phyloP scores from a whole-genome alignment of 2,329 filamentous ascomycete genomes.

The Aureobasidium sp. region DNA sequence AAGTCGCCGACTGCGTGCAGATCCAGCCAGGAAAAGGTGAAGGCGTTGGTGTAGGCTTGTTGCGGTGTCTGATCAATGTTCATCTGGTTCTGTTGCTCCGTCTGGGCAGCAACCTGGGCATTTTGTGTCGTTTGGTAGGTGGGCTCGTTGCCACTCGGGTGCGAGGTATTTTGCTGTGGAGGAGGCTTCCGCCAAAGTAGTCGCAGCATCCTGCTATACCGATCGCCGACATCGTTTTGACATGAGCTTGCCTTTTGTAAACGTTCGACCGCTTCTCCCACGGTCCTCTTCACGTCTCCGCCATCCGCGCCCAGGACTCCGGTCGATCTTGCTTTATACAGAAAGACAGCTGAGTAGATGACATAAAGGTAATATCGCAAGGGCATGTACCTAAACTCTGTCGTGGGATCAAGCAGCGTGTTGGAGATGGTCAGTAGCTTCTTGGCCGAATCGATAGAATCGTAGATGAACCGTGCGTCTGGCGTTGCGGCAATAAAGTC shows the following conservation, averaged over 20 bases:
- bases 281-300: constrained; percentile 50
- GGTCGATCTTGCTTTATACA: constrained; percentile 58
- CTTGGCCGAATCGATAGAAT: constrained; percentile 58
- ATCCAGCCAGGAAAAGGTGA: constrained; percentile 56
- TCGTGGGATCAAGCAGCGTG: constrained; percentile 52
- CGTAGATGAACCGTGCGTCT: constrained; percentile 60
- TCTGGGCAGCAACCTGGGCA: constrained; percentile 18
- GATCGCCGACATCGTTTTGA: constrained; percentile 52
- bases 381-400: constrained; percentile 57
- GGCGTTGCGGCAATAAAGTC: constrained; percentile 51
- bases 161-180: constrained; percentile 8
- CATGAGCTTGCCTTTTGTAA: constrained; percentile 53
- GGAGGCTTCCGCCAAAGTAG: constrained; percentile 49
- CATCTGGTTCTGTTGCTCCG: constrained; percentile 30
- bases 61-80: constrained; percentile 22
- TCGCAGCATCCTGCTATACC: constrained; percentile 55
- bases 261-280: constrained; percentile 53
- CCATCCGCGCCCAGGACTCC: constrained; percentile 51
- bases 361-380: constrained; percentile 56
- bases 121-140: neutral
- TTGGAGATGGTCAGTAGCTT: constrained; percentile 54
- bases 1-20: constrained; percentile 55
- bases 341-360: constrained; percentile 58
- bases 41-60: constrained; percentile 40
- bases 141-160: constrained; percentile 15